Percentiles rank a stretch among this genome's conserved stretches.
phyloP scores from a whole-genome alignment of 768 basidiomycete genomes.

The Xerocomus spinulosus region DNA sequence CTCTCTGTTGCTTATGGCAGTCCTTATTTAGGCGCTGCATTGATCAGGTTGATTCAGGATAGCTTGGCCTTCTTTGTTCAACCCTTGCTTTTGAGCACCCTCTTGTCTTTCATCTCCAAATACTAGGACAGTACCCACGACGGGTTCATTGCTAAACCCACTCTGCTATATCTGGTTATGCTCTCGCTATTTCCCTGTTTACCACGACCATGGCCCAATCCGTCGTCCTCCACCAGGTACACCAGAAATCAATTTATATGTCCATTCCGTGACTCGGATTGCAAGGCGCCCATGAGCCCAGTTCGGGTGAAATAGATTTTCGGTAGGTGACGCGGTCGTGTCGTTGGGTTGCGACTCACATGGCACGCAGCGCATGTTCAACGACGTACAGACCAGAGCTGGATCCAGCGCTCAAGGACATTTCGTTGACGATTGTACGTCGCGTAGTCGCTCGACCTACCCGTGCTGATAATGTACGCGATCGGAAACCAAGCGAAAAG shows the following conservation, averaged over 20 bases:
- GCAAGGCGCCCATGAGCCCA: too few relatives aligned
- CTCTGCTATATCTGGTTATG: conserved; percentile 69
- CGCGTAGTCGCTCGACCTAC: too few relatives aligned
- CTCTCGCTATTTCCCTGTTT: conserved; percentile 79
- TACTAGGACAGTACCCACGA: conserved; percentile 52
- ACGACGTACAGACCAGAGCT: conserved; percentile 76
- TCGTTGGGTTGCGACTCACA: neutral
- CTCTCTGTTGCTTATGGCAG: conserved; percentile 75
- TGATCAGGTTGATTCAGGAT: conserved; percentile 75
- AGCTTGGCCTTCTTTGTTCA: conserved; percentile 78
- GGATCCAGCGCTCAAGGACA: conserved; percentile 72
- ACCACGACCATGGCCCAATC: conserved; percentile 71
- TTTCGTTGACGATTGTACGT: conserved; percentile 65
- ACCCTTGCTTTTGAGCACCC: conserved; percentile 77
- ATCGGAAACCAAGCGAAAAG: conserved; percentile 65
- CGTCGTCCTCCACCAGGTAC: conserved; percentile 74
- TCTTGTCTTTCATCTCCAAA: conserved; percentile 75
- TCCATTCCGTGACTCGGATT: too few relatives aligned
- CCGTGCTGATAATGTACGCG: too few relatives aligned
- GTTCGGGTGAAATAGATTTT: neutral
- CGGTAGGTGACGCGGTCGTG: neutral
- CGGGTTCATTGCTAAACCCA: conserved; percentile 32
- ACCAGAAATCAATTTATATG: too few relatives aligned
- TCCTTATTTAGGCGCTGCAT: conserved; percentile 58
- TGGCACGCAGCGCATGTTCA: conserved; percentile 41